These are phyloP conservation scores for Xerocomellus intermedius DNA, from an alignment of 768 basidiomycete species.

Conservation along the genomic window DNA sequence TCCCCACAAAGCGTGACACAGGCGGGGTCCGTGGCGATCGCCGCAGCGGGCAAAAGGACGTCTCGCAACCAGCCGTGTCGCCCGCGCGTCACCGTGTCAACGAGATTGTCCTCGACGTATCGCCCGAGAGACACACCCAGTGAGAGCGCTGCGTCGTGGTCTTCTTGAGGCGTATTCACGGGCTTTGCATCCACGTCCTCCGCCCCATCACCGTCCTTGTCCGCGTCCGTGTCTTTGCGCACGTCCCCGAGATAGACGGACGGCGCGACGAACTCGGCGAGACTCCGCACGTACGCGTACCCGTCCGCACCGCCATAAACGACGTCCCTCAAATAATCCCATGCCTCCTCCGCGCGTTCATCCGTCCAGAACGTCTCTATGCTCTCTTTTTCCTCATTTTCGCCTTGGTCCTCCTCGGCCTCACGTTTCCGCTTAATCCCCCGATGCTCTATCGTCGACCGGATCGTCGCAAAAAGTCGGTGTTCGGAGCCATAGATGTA, in stretches of 20 bases:
- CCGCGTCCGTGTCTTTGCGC: neutral
- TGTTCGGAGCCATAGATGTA: constrained; percentile 17
- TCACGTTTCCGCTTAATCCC: constrained; percentile 16
- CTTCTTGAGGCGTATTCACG: neutral
- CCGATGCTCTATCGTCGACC: constrained; percentile 35
- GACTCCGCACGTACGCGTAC: constrained; percentile 69
- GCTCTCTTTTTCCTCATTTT: constrained; percentile 4
- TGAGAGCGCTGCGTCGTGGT: neutral
- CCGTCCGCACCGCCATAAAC: constrained; percentile 81
- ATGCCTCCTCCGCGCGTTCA: constrained; percentile 50
- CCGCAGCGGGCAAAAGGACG: constrained; percentile 10
- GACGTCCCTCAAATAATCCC: constrained; percentile 67
- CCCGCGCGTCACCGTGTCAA: constrained; percentile 42
- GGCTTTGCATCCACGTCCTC: neutral
- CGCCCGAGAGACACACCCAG: constrained; percentile 37
- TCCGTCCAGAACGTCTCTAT: constrained; percentile 47
- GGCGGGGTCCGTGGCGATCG: neutral
- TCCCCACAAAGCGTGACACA: neutral
- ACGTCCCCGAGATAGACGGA: constrained; percentile 14
- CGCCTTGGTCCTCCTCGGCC: constrained; percentile 6
- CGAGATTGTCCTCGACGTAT: constrained; percentile 41
- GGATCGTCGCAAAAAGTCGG: constrained; percentile 36
- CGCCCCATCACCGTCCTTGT: neutral
- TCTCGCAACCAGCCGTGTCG: constrained; percentile 39
- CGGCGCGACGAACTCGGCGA: constrained; percentile 65